These are phyloP conservation scores for Dionaea muscipula DNA, from an alignment of 179 eudicot genomes.

Conservation along the genomic window DNA sequence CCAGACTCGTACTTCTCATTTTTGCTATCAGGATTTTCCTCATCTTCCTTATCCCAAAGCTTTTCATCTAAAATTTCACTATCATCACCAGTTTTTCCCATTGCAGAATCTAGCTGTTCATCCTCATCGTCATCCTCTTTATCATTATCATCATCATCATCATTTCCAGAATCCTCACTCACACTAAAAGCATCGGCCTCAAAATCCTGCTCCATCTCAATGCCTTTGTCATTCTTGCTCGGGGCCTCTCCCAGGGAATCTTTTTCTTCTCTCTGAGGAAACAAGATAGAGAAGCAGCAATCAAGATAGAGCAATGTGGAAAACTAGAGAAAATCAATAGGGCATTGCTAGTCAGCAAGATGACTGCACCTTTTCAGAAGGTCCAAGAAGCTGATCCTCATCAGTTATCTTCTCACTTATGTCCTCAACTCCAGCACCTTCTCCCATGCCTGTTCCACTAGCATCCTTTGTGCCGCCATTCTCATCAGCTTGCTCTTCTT, in stretches of 20 bases:
- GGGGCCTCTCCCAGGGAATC: slow-evolving; percentile 41
- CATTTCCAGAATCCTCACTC: slow-evolving; percentile 63
- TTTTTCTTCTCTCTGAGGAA: slow-evolving; percentile 44
- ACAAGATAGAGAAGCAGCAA: slow-evolving; percentile 3
- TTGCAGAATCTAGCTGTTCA: slow-evolving; percentile 50
- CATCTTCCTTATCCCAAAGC: slow-evolving; percentile 55
- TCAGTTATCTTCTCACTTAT: slow-evolving; percentile 82
- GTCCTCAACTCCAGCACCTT: slow-evolving; percentile 70
- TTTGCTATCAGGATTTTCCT: slow-evolving; percentile 32
- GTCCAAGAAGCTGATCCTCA: slow-evolving; percentile 85
- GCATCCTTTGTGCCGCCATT: slow-evolving; percentile 49
- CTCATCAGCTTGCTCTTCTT: slow-evolving; percentile 53
- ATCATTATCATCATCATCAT: slow-evolving; percentile 31
- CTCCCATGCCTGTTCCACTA: slow-evolving; percentile 92
- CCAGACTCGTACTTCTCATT: slow-evolving; percentile 71
- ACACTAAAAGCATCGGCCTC: slow-evolving; percentile 48
- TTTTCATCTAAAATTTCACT: slow-evolving; percentile 70
- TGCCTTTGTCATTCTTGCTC: slow-evolving; percentile 52
- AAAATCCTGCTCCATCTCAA: slow-evolving; percentile 81
- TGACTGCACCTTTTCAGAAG: slow-evolving; percentile 51
- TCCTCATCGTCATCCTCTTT: slow-evolving; percentile 30
- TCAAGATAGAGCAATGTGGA: neutral
- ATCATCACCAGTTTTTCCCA: slow-evolving; percentile 64
- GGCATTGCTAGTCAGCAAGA: neutral
- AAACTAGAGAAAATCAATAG: no score